Percentiles rank a stretch among this genome's conserved stretches.
These are phyloP conservation scores for Syncephalastrum contaminatum DNA, from an alignment of 371 early-diverging fungal species.

Conservation along the genomic window DNA sequence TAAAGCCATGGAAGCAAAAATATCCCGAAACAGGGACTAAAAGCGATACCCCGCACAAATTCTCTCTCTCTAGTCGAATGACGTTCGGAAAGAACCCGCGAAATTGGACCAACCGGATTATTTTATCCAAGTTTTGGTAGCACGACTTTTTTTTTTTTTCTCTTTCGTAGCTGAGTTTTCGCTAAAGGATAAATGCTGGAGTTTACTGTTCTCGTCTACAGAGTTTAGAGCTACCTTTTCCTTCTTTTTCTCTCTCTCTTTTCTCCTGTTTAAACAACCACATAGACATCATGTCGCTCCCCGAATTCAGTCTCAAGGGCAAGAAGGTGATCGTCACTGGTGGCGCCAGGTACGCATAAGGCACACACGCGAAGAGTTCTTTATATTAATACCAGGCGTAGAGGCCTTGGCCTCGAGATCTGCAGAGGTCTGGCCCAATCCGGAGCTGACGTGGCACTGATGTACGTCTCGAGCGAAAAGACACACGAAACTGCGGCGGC, in stretches of 20 bases:
- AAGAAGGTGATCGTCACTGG: constrained; percentile 47
- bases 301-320: constrained; percentile 43
- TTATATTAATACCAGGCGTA: background rate
- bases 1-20: too few relatives aligned
- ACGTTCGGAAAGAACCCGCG: too few relatives aligned
- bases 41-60: too few relatives aligned
- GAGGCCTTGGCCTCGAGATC: constrained; percentile 48
- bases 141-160: too few relatives aligned
- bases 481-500: constrained; percentile 38
- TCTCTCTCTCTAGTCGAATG: too few relatives aligned
- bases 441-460: constrained; percentile 48
- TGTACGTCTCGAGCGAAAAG: constrained; percentile 45
- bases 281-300: constrained; percentile 20
- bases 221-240: too few relatives aligned
- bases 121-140: too few relatives aligned
- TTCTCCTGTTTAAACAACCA: constrained; percentile 8
- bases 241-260: constrained; percentile 5
- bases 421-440: constrained; percentile 45
- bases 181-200: too few relatives aligned
- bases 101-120: too few relatives aligned
- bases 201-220: too few relatives aligned
- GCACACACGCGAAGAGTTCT: background rate
- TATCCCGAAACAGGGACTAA: too few relatives aligned
- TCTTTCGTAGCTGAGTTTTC: too few relatives aligned
- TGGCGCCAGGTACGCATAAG: constrained; percentile 36